Base-by-base conservation (phyloP, 2,329 filamentous ascomycete genomes). In the Pseudogymnoascus sp. region DNA sequence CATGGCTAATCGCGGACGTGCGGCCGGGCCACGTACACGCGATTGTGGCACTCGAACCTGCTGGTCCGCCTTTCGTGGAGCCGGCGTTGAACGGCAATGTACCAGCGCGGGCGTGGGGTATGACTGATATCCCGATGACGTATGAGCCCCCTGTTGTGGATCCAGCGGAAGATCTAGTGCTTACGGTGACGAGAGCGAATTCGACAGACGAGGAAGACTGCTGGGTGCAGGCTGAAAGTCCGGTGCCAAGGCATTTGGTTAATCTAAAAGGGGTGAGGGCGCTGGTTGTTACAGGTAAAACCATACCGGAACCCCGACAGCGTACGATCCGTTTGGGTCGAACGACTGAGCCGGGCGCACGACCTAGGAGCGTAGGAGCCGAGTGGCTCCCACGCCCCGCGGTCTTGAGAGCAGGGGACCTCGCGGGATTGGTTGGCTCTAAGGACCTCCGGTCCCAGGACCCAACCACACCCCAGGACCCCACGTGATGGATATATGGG, bases 121-220 rank as follows among this genome's bases (percentile, higher is more conserved):
- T 83, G 5, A 76, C 80, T 5, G 75, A 80, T 49, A 75, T 79
- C n/a, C 77, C 79, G 0, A 63, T 84, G 14, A 76, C 74, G 0
- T 84, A 81, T 66, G 71, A 70, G 1, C 81, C 80, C 10, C 68
- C 75, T 0, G 74, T 80, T 8, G 65, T 64, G 0, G 69, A 79
- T 63, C 72, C 75, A 1, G 60, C 66, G 2, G 59, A 58, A 7
- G 75, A 78, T 5, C 67, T 80, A 41, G 64, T 71, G 31, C 72
- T 72, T 63, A 60, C 73, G 65, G 33, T 67, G 21, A 60, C 73
- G 61, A 43, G 69, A 52, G 65, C 71, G 19, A 66, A 63, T 14
- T 66, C 63, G 6, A 61, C 67, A 3, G 64, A 68, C 19, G 61
- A 68, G 26, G 66, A 68, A 8, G 66, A 69, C 29, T 71, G 68